These are phyloP conservation scores for Clarireedia hainanense DNA, from an alignment of 2,329 filamentous ascomycete species.

Conservation along the genomic window DNA sequence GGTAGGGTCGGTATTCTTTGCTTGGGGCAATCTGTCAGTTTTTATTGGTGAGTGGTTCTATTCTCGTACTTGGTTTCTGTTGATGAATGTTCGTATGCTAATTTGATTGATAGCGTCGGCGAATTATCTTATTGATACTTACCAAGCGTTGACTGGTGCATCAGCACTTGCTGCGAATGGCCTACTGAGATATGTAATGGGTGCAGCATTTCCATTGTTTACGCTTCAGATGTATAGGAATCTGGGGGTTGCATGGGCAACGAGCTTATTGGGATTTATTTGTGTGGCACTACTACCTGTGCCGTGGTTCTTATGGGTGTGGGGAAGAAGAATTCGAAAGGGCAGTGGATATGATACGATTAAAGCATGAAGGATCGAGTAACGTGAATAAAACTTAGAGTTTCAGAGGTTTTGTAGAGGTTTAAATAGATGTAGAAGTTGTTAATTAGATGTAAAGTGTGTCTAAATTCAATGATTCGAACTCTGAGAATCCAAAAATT, in stretches of 20 bases:
- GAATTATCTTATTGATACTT: slow-evolving; percentile 48
- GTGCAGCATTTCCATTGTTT: slow-evolving; percentile 53
- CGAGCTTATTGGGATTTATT: slow-evolving; percentile 35
- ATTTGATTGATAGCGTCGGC: slow-evolving; percentile 37
- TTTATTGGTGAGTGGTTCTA: slow-evolving; percentile 42
- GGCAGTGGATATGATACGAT: slow-evolving; percentile 22
- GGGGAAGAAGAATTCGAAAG: slow-evolving; percentile 27
- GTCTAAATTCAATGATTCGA: too few relatives aligned
- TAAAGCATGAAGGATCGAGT: slow-evolving; percentile 13
- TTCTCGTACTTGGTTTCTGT: slow-evolving; percentile 34
- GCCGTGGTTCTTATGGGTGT: slow-evolving; percentile 46
- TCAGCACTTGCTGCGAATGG: slow-evolving; percentile 53
- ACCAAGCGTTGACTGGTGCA: slow-evolving; percentile 45
- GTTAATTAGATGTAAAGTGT: too few relatives aligned
- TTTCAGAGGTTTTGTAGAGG: too few relatives aligned
- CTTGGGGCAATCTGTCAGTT: slow-evolving; percentile 51
- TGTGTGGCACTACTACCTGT: slow-evolving; percentile 40
- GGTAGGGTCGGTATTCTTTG: slow-evolving; percentile 46
- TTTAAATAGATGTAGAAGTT: too few relatives aligned
- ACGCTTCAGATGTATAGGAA: slow-evolving; percentile 42
- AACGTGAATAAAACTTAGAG: too few relatives aligned
- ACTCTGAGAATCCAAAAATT: slow-evolving; percentile 15
- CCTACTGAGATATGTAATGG: slow-evolving; percentile 47
- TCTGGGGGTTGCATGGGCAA: slow-evolving; percentile 34
- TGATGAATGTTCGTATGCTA: slow-evolving; percentile 49